phyloP scores from a whole-genome alignment of 2,329 filamentous ascomycete species.

The Boeremia exigua region DNA sequence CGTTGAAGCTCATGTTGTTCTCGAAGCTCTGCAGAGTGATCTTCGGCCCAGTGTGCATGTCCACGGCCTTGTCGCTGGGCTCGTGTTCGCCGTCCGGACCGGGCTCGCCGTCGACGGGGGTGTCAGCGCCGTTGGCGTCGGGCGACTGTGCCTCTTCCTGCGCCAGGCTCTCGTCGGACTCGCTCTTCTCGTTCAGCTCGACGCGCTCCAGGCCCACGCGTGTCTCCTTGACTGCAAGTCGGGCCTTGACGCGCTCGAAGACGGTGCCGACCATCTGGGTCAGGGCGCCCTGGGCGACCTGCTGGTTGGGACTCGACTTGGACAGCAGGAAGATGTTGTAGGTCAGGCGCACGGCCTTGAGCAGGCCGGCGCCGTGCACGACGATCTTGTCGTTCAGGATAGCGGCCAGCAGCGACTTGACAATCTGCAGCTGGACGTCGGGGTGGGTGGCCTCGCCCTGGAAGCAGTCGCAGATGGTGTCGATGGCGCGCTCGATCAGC shows the following conservation, averaged over 20 bases:
- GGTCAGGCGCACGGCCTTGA: constrained; percentile 96
- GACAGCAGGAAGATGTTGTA: constrained; percentile 99
- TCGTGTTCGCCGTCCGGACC: constrained; percentile 45
- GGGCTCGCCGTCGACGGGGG: constrained; percentile 50
- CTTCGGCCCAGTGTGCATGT: constrained; percentile 60
- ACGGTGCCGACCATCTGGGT: constrained; percentile 99
- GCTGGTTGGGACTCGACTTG: constrained; percentile 91
- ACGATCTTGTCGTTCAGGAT: constrained; percentile 99
- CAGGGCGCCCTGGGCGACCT: constrained; percentile 93
- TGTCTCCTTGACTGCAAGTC: constrained; percentile 86
- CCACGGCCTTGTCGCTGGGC: constrained; percentile 52
- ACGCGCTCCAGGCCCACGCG: constrained; percentile 63
- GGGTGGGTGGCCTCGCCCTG: constrained; percentile 92
- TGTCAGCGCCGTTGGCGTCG: constrained; percentile 32
- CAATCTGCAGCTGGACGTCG: constrained; percentile 95
- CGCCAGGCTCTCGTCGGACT: constrained; percentile 40
- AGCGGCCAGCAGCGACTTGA: constrained; percentile 93
- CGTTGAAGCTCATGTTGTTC: constrained; percentile 69
- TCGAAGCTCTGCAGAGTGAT: constrained; percentile 74
- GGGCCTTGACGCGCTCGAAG: constrained; percentile 89
- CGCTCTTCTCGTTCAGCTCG: constrained; percentile 48
- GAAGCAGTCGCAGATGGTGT: constrained; percentile 99
- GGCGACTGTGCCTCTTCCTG: constrained; percentile 34
- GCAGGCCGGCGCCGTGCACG: constrained; percentile 90
- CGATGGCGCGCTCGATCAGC: constrained; percentile 95